A percentile compares a stretch with the other conserved stretches of the same genome.
These are phyloP conservation scores for Nakazawaea populi DNA, from an alignment of 805 yeast species.

Conservation along the genomic window DNA sequence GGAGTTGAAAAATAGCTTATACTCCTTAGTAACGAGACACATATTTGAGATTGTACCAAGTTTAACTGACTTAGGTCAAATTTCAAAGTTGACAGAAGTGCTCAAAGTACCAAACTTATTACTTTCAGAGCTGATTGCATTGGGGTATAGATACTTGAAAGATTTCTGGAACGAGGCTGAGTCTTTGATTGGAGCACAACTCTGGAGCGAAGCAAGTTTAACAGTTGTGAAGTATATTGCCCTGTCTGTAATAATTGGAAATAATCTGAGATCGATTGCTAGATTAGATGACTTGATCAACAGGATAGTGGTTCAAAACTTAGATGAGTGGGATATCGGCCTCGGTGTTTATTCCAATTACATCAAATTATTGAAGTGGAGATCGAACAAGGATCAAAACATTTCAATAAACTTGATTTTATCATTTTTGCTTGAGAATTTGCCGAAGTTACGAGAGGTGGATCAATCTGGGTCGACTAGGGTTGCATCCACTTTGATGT, in stretches of 20 bases:
- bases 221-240: conserved; percentile 56
- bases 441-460: conserved; percentile 31
- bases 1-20: conserved; percentile 6
- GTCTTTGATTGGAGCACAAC: conserved; percentile 54
- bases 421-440: conserved; percentile 35
- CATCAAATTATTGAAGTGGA: conserved; percentile 25
- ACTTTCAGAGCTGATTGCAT: conserved; percentile 56
- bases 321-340: conserved; percentile 48
- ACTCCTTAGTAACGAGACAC: conserved; percentile 4
- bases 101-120: conserved; percentile 43
- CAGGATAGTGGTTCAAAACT: conserved; percentile 28
- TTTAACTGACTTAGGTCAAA: neutral
- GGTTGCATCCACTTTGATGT: conserved; percentile 49
- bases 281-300: conserved; percentile 31
- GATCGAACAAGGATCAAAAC: conserved; percentile 12
- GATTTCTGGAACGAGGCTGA: conserved; percentile 55
- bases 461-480: conserved; percentile 27
- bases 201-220: conserved; percentile 59
- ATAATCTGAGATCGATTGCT: conserved; percentile 19
- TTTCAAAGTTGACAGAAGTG: conserved; percentile 26
- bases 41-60: conserved; percentile 6
- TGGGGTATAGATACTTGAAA: conserved; percentile 40
- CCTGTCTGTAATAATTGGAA: conserved; percentile 61
- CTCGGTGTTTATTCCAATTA: conserved; percentile 54
- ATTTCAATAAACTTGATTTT: conserved; percentile 21